Conservation (phyloP, 2,329 filamentous ascomycete genomes). For the Venturia nashicola region DNA sequence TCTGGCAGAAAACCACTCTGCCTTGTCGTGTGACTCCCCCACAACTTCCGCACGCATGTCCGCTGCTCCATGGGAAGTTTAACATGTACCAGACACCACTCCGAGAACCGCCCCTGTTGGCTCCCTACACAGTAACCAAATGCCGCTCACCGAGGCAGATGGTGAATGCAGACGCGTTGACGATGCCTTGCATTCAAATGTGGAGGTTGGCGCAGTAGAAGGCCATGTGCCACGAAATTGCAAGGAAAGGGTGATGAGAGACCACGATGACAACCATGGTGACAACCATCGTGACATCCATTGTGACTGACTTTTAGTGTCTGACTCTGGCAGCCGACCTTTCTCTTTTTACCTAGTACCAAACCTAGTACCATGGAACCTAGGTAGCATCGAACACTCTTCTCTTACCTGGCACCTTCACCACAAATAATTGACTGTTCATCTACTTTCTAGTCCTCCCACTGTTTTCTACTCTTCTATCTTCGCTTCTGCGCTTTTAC, state of each 20-base stretch:
- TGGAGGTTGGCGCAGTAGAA: neutral
- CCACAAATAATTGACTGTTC: neutral
- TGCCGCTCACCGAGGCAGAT: neutral
- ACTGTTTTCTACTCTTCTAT: neutral
- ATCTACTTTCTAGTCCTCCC: neutral
- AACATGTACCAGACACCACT: too few relatives aligned
- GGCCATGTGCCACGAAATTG: conserved; percentile 2
- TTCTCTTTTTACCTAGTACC: neutral
- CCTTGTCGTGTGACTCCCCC: neutral
- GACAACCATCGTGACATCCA: conserved; percentile 2
- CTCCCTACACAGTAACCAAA: neutral
- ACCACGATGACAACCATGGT: conserved; percentile 2
- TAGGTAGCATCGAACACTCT: too few relatives aligned
- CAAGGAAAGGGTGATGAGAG: neutral
- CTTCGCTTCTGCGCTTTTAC: neutral
- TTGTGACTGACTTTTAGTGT: conserved; percentile 1
- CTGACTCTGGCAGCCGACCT: neutral
- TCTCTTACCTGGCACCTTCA: neutral
- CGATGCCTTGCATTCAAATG: neutral
- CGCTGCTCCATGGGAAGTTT: neutral
- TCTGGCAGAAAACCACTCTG: neutral
- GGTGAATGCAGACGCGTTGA: neutral
- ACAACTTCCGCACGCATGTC: neutral
- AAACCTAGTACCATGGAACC: too few relatives aligned
- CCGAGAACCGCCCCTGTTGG: neutral